Base-by-base conservation (phyloP, 352 stramenopile genomes). In the Globisporangium recalcitrans region DNA sequence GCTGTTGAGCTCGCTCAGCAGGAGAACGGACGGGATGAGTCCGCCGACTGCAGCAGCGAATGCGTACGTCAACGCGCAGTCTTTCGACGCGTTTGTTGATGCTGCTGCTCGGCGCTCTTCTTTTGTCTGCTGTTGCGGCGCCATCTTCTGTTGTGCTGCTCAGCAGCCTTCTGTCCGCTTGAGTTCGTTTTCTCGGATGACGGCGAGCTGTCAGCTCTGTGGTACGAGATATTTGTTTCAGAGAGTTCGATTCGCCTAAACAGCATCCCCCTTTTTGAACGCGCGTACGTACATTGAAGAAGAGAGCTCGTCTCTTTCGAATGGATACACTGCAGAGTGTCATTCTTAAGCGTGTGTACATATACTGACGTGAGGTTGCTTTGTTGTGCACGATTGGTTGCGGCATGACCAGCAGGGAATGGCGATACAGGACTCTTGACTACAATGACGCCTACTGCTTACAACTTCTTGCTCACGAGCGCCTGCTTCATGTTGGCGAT, bases 401-500 rank as follows among this genome's bases (percentile, higher is more conserved):
- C 14, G 8, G 34, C n/a, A 61, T 34, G 34, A 38, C 32, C 34
- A 14, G 22, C 36, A 6, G 36, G 32, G 14, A 36, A 32, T 49
- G 9, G 21, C 42, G 56, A 22, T 21, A 46, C 42, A 26, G 27
- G 42, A 62, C 56, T 52, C 29, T n/a, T 44, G 27, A 62, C 42
- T 22, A 47, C 29, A 54, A 36, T 22, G 31, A 34, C 21, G 36
- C 36, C n/a, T 22, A 3, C 32, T 19, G 21, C 56, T 77, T 75
- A 89, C 52, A 93, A 63, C 32, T 71, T 79, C 63, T 93, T 93
- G 55, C 75, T 80, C 11, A 76, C 68, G 27, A 90, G 68, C 47
- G 82, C 82, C 36, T 73, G 72, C 58, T 90, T 88, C 67, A 95
- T 88, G 53, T 95, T 97, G 29, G 78, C 73, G 67, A 98, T 98